phyloP scores from a whole-genome alignment of 129 eudicot species.

The Smallanthus sonchifolius region DNA sequence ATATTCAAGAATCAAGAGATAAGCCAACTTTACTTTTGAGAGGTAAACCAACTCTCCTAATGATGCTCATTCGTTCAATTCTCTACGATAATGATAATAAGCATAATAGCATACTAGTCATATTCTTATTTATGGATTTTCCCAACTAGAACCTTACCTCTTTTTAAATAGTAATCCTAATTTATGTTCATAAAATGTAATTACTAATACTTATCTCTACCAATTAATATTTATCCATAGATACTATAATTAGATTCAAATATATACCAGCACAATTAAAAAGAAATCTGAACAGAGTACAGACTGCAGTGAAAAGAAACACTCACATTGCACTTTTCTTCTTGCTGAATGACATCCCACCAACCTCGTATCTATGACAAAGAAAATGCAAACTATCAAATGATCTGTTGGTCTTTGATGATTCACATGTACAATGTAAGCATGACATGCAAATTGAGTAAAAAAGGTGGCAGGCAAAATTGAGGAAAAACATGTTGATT shows the following conservation, averaged over 20 bases:
- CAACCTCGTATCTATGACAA: conserved; percentile 68
- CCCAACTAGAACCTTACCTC: not conserved
- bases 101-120: not conserved
- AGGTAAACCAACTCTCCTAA: not conserved
- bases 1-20: not conserved
- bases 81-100: not conserved
- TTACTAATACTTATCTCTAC: not conserved
- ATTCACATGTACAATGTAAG: conserved; percentile 4
- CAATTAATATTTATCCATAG: not conserved
- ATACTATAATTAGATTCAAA: not conserved
- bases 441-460: conserved; percentile 8
- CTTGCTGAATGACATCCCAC: conserved; percentile 80
- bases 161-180: not conserved
- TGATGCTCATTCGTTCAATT: not conserved
- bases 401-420: not conserved
- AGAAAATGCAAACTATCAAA: conserved; percentile 6
- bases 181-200: not conserved
- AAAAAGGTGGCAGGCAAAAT: not conserved
- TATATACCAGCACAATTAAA: not conserved
- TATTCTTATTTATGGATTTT: not conserved
- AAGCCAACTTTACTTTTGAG: not conserved
- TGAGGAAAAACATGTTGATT: not conserved
- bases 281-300: not conserved
- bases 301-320: conserved; percentile 1
- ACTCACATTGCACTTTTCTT: conserved; percentile 74